Evolutionary conservation across 768 basidiomycete species (phyloP), one percentile per base, ranked within the genome.

Genomic region (Suillus sp.): DNA sequence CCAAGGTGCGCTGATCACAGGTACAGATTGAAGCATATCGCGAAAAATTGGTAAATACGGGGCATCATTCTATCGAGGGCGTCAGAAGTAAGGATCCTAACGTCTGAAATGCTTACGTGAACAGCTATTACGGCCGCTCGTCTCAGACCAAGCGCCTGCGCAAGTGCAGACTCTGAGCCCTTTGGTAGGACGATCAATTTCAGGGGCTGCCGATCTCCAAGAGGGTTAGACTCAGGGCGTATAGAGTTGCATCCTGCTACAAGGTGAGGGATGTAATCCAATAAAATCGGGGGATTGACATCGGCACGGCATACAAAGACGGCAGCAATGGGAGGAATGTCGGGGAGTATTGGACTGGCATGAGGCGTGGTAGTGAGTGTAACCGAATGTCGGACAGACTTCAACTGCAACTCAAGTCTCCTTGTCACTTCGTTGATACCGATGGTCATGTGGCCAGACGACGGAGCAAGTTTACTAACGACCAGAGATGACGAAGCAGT

Each of bases 351-450:
- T n/a, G 34, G 64, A 59, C 34, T 32, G 13, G 14, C 13, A 20
- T 32, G 27, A 14, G 59, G 30, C 3, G 53, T 16, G 32, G 51
- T 53, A 34, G 30, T 53, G 32, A 53, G 32, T 34, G 20, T 13
- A 13, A 68, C 55, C 5, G 63, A 50, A 40, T 66, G 63, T 68
- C 73, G 71, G 67, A 66, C 59, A 67, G 73, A 53, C 32, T 53
- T 53, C 32, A 53, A n/a, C 68, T 90, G 86, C 2, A 55, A 66
- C 73, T 96, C 93, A 14, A 96, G 79, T 34, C 80, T 78, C 72
- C 84, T 88, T 1, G 93, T 93, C 16, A 95, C 51, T 53, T 53
- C 32, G 30, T 95, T 95, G 64, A 95, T 88, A 22, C 93, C 93
- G 54, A 88, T 70, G 11, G 79, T 72, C 38, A 89, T 63, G 70